A percentile compares a stretch with the other conserved stretches of the same genome.
Evolutionary conservation across 2,329 filamentous ascomycete genomes (phyloP).

Genomic region (Colletotrichum tropicicola): DNA sequence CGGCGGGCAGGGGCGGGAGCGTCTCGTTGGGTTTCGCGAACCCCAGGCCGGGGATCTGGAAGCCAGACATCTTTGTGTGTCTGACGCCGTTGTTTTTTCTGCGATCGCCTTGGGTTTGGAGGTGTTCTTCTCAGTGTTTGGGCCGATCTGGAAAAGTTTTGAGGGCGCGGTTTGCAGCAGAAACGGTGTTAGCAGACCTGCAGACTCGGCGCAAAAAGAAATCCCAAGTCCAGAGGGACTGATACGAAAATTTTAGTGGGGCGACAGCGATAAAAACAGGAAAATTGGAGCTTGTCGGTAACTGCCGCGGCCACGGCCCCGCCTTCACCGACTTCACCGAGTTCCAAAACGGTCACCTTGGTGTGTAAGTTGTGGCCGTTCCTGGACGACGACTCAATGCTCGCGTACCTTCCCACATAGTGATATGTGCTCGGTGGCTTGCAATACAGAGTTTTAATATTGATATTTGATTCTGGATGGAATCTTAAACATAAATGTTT

Average conservation of each 20-base stretch:
- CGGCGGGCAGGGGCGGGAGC: slow-evolving; percentile 47
- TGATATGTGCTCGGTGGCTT: too few relatives aligned
- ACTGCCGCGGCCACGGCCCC: not conserved
- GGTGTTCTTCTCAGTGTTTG: too few relatives aligned
- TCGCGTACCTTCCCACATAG: too few relatives aligned
- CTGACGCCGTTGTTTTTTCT: not conserved
- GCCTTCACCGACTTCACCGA: slow-evolving; percentile 14
- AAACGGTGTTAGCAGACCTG: too few relatives aligned
- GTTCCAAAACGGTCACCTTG: not conserved
- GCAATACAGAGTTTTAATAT: too few relatives aligned
- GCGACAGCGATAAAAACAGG: slow-evolving; percentile 16
- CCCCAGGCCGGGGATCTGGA: slow-evolving; percentile 53
- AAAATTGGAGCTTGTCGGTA: not conserved
- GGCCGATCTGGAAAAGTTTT: too few relatives aligned
- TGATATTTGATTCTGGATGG: too few relatives aligned
- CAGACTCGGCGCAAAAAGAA: slow-evolving; percentile 22
- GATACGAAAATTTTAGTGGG: slow-evolving; percentile 27
- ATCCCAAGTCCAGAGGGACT: not conserved
- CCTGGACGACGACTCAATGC: too few relatives aligned
- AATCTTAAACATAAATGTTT: too few relatives aligned
- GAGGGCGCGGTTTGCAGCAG: too few relatives aligned
- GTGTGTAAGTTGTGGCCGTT: not conserved
- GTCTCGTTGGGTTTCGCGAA: slow-evolving; percentile 53
- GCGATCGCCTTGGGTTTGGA: too few relatives aligned
- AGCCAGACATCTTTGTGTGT: slow-evolving; percentile 47